Conservation (phyloP, 192 early-diverging fungal genomes). For the Chytriomyces sp. region DNA sequence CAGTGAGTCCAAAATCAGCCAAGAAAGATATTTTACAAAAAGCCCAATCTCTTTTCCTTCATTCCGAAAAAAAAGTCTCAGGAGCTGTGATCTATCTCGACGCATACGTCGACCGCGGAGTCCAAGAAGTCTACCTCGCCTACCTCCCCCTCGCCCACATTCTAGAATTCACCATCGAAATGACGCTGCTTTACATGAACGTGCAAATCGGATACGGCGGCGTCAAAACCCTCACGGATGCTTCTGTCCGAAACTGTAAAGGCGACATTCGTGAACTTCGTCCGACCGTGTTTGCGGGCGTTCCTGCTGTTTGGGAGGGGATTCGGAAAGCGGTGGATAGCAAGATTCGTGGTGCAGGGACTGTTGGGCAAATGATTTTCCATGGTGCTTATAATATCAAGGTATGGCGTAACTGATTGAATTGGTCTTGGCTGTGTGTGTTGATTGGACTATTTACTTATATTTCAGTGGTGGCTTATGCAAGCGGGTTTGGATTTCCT, state of each 20-base stretch:
- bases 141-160: constrained; percentile 92
- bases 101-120: constrained; percentile 51
- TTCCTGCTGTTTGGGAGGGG: constrained; percentile 77
- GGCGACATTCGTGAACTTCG: constrained; percentile 72
- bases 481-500: constrained; percentile 58
- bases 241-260: constrained; percentile 65
- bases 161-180: constrained; percentile 76
- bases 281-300: constrained; percentile 75
- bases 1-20: background rate
- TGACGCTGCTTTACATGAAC: background rate
- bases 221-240: constrained; percentile 69
- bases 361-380: constrained; percentile 74
- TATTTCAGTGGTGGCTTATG: background rate
- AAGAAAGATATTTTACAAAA: background rate
- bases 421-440: constrained; percentile 69
- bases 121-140: constrained; percentile 41
- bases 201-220: constrained; percentile 66
- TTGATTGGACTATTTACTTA: too few species aligned
- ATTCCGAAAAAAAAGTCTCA: background rate
- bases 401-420: constrained; percentile 68
- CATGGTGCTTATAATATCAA: constrained; percentile 77
- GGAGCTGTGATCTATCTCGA: background rate
- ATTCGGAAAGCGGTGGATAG: constrained; percentile 80
- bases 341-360: constrained; percentile 60
- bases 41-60: background rate